Evolutionary conservation across 2,329 filamentous ascomycete species (phyloP).

Genomic region (Colletotrichum endophyticum): DNA sequence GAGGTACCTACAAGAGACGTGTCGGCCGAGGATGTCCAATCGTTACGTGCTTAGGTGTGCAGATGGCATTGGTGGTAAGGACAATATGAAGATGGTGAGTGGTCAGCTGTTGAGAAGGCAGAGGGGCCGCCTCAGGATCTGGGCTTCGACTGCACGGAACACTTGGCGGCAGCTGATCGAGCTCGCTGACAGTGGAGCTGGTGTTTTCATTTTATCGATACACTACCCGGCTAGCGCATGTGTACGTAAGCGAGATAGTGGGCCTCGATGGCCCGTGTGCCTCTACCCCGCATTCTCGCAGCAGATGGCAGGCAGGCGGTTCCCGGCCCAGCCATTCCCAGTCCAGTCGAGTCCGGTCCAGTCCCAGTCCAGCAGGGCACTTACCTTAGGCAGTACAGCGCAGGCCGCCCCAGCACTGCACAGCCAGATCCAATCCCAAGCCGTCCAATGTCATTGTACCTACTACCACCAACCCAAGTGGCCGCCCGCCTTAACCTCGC

Average conservation of each 20-base stretch:
- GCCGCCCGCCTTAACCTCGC: neutral
- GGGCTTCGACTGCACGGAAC: too few species aligned
- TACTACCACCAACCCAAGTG: neutral
- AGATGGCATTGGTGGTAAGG: too few species aligned
- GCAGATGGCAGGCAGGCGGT: neutral
- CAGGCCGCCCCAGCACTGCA: neutral
- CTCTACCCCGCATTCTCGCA: conserved; percentile 10
- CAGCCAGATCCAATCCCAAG: neutral
- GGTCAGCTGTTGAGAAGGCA: neutral
- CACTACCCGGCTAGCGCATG: too few species aligned
- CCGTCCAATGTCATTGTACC: neutral
- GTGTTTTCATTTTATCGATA: neutral
- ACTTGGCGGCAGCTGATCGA: too few species aligned
- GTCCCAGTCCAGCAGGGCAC: neutral
- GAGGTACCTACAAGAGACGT: too few species aligned
- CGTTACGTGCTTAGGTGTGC: neutral
- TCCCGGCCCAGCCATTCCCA: neutral
- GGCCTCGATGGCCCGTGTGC: neutral
- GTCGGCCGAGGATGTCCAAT: neutral
- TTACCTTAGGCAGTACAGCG: neutral
- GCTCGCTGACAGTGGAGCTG: too few species aligned
- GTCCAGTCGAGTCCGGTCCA: neutral
- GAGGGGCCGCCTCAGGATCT: too few species aligned
- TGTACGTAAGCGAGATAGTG: neutral
- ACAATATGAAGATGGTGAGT: neutral